Evolutionary conservation across 208 protist species (phyloP).

Genomic region (Angomonas deanei): DNA sequence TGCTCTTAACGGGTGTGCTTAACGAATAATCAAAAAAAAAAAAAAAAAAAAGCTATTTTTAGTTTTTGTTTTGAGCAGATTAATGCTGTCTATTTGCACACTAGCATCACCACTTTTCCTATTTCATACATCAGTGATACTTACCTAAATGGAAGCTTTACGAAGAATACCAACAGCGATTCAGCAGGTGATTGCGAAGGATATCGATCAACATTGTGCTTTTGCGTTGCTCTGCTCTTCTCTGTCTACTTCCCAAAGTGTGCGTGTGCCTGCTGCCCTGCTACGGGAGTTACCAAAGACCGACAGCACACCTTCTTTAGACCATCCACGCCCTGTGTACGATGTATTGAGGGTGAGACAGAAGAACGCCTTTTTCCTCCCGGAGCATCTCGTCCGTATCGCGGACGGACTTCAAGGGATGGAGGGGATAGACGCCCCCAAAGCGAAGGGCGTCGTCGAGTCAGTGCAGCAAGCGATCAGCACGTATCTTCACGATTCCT

Average conservation of each 20-base stretch:
- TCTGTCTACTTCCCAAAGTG: not conserved
- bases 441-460: not conserved
- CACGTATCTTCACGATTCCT: not conserved
- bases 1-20: not conserved
- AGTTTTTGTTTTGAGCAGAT: conserved; percentile 11
- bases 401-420: conserved; percentile 23
- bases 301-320: too few species aligned
- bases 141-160: not conserved
- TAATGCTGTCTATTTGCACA: not conserved
- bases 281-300: not conserved
- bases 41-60: conserved; percentile 10
- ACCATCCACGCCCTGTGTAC: conserved; percentile 37
- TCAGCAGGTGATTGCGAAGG: not conserved
- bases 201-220: not conserved
- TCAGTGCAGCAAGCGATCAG: not conserved
- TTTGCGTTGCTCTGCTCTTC: not conserved
- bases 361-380: conserved; percentile 33
- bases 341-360: conserved; percentile 66
- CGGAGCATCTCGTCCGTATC: conserved; percentile 53
- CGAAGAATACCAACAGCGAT: not conserved
- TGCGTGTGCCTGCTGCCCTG: not conserved
- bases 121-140: not conserved
- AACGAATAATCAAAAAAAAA: conserved; percentile 2
- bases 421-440: conserved; percentile 10
- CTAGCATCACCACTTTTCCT: too few species aligned